Evolutionary conservation across 352 stramenopile species (phyloP), one percentile per base, ranked within the genome.

Genomic region (Phytophthora syringae): DNA sequence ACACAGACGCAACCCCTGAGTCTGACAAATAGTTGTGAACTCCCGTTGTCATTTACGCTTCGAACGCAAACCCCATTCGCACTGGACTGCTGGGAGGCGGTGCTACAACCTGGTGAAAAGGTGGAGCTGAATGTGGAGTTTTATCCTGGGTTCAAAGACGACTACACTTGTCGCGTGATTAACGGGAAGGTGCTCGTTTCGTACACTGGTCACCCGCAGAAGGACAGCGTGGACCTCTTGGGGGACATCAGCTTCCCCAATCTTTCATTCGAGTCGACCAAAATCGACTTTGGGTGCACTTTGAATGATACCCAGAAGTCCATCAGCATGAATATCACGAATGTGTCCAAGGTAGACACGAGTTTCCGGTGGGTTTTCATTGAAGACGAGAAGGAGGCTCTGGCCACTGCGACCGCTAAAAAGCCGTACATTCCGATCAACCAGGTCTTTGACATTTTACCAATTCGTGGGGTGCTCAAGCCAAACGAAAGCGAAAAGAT

Each of bases 181-280:
- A 90, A 97, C 40, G 76, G 84, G 20, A 94, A 93, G 49, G 79
- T 99, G 11, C 53, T 84, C 4, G 78, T 97, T 47, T 60, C 76
- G 6, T 98, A 98, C 72, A 75, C 79, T 4, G 86, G 86, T 12
- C 96, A 99, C 52, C 93, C 96, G 11, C 87, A 98, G 52, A 91
- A 84, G 50, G 96, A 98, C 61, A 84, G 61, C 27, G 76, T 99
- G 13, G 79, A 95, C 2, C 66, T 99, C 3, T 47, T 93, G 7
- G 96, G 88, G 1, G 89, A 98, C 40, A 98, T 99, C 40, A 94
- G 92, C 51, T 99, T 98, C 48, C 96, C 96, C 1, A 99, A 99
- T 52, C 74, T 99, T 5, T 66, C 89, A 42, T 98, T 99, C 51
- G 93, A 98, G 61, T 92, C 62, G 25, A 82, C 76, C 12, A 86